These are phyloP conservation scores for Leucaena leucocephala DNA, from an alignment of 306 rosid genomes.

Conservation along the genomic window DNA sequence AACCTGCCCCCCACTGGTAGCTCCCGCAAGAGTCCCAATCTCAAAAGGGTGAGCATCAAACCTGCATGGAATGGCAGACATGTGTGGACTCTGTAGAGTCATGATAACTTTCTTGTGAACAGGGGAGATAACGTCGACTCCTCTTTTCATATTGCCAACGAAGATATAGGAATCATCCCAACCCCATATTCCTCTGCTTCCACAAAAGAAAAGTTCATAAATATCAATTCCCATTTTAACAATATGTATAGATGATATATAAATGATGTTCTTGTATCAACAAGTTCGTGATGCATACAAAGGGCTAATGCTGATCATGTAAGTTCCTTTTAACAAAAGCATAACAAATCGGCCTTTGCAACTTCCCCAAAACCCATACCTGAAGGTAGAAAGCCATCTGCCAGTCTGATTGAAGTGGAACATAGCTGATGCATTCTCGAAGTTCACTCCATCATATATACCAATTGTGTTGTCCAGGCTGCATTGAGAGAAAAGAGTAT, in stretches of 20 bases:
- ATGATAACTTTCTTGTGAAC: constrained; percentile 41
- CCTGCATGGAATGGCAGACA: constrained; percentile 88
- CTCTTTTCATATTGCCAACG: constrained; percentile 83
- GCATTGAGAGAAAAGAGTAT: constrained; percentile 37
- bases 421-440: constrained; percentile 49
- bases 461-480: constrained; percentile 73
- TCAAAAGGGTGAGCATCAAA: constrained; percentile 60
- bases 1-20: constrained; percentile 58
- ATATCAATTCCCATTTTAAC: constrained; percentile 13
- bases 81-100: constrained; percentile 64
- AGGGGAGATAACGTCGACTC: constrained; percentile 72
- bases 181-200: constrained; percentile 91
- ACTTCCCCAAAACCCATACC: constrained; percentile 47
- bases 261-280: constrained; percentile 3
- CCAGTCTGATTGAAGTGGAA: constrained; percentile 66
- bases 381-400: constrained; percentile 78
- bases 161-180: constrained; percentile 80
- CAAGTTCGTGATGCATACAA: neutral
- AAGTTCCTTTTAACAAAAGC: neutral
- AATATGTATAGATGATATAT: neutral
- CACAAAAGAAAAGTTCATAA: constrained; percentile 33
- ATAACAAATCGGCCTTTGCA: constrained; percentile 15
- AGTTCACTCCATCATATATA: constrained; percentile 65
- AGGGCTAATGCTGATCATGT: constrained; percentile 4
- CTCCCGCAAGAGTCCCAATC: constrained; percentile 57